Percentiles rank a stretch among this genome's conserved stretches.
Evolutionary conservation across 116 monocot genomes (phyloP).

Genomic region (Papilionanthe hybrid): DNA sequence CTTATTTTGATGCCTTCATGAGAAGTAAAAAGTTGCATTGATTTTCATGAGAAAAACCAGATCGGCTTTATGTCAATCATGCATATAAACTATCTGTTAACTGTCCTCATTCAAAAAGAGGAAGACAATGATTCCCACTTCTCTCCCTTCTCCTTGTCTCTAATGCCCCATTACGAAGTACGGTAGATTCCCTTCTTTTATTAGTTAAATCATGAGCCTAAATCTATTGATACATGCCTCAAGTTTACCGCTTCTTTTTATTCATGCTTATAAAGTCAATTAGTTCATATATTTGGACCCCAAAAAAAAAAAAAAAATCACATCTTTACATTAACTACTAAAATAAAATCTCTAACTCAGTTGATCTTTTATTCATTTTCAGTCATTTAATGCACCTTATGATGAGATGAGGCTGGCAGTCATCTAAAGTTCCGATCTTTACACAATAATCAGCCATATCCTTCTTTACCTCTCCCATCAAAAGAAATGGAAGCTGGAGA

Average conservation of each 20-base stretch:
- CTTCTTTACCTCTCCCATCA: not conserved
- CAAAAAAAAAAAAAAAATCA: not conserved
- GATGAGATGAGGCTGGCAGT: not conserved
- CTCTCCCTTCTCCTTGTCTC: slow-evolving; percentile 7
- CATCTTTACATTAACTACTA: not conserved
- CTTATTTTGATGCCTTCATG: not conserved
- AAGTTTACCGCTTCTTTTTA: not conserved
- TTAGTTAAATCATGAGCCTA: not conserved
- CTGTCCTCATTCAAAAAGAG: not conserved
- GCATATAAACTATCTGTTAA: slow-evolving; percentile 1
- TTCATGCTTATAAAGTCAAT: too few species aligned
- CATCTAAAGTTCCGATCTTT: not conserved
- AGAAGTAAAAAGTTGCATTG: not conserved
- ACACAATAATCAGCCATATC: not conserved
- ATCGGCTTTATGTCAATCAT: slow-evolving; percentile 7
- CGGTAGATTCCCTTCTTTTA: not conserved
- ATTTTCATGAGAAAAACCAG: not conserved
- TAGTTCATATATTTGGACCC: not conserved
- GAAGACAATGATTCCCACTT: slow-evolving; percentile 2
- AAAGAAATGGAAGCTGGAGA: slow-evolving; percentile 7
- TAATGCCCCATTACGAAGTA: not conserved
- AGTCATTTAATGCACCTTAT: not conserved
- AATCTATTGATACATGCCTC: not conserved
- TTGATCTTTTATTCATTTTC: not conserved
- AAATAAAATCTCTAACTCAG: not conserved